Base-by-base conservation (phyloP, 768 basidiomycete genomes). In the Suillus americanus region DNA sequence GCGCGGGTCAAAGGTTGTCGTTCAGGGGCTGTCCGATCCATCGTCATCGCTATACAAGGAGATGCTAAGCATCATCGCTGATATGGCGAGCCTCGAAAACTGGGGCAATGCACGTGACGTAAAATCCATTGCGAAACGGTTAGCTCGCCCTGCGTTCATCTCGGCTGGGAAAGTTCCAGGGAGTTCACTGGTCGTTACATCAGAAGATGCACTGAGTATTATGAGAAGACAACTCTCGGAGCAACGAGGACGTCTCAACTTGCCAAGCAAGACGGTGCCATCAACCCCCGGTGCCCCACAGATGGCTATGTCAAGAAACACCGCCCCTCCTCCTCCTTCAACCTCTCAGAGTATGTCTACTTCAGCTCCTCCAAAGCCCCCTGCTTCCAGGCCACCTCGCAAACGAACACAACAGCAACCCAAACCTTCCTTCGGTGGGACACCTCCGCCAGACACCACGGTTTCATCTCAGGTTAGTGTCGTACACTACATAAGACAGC, bases 71-170 rank as follows among this genome's bases (percentile, higher is more conserved):
- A 30, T 82, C 14, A 68, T 89, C 62, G 61, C 70, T 10, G 65
- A 80, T 20, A 76, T 89, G 66, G 76, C 83, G 5, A 46, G 64
- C 14, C 74, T 89, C 0, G 76, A 79, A 4, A 82, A 83, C 1
- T 90, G 89, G 89, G 89, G 88, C 25, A 90, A 90, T 61, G 89
- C 88, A 3, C 82, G 89, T 5, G 89, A 90, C 65, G 80, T 89
- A 70, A 77, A 83, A 60, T 84, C 83, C 0, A 74, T 89, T 7
- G 74, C 84, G 0, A 85, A 82, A 68, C 72, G 79, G 55, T 79
- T 90, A 76, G 73, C 80, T 18, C 73, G 77, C 16, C 37, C 68
- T 5, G 86, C 82, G 0, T 78, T 83, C 55, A 69, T 76, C 8
- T 69, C 70, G 23, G 60, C 72, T 38, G 67, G 66, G 8, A 60